Percentiles rank a stretch among this genome's conserved stretches.
Conservation (phyloP, 176 grass and related monocot genomes). For the Eragrostis curvula region DNA sequence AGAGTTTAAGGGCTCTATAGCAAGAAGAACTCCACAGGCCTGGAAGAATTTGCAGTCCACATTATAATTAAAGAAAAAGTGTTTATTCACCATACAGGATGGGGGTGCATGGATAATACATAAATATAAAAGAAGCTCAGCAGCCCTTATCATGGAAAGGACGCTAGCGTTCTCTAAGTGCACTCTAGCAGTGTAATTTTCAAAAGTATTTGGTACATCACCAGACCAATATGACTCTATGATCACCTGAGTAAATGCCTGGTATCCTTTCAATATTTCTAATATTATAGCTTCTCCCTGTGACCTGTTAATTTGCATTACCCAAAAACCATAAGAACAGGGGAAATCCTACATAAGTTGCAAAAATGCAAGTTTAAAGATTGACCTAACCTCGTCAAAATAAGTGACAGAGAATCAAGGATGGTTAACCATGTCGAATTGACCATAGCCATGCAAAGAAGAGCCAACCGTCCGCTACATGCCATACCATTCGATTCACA, state of each 20-base stretch:
- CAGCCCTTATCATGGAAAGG: conserved; percentile 4
- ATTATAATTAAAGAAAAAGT: conserved; percentile 40
- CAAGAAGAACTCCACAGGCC: conserved; percentile 95
- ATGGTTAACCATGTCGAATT: conserved; percentile 98
- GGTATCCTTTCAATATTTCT: conserved; percentile 99
- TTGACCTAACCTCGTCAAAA: conserved; percentile 76
- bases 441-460: conserved; percentile 86
- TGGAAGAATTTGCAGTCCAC: conserved; percentile 57
- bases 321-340: conserved; percentile 44
- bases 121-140: conserved; percentile 22
- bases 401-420: conserved; percentile 94
- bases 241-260: conserved; percentile 93
- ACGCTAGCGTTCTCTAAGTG: conserved; percentile 16
- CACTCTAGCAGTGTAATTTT: conserved; percentile 35
- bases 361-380: conserved; percentile 28
- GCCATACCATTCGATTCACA: conserved; percentile 63
- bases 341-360: conserved; percentile 26
- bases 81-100: conserved; percentile 1
- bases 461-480: conserved; percentile 74
- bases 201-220: conserved; percentile 22
- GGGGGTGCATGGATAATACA: conserved; percentile 13
- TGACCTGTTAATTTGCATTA: conserved; percentile 69
- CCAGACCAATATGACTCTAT: neutral
- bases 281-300: conserved; percentile 99
- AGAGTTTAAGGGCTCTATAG: conserved; percentile 95